These are phyloP conservation scores for Aspergillus puulaauensis DNA, from an alignment of 2,329 filamentous ascomycete genomes.

Conservation along the genomic window DNA sequence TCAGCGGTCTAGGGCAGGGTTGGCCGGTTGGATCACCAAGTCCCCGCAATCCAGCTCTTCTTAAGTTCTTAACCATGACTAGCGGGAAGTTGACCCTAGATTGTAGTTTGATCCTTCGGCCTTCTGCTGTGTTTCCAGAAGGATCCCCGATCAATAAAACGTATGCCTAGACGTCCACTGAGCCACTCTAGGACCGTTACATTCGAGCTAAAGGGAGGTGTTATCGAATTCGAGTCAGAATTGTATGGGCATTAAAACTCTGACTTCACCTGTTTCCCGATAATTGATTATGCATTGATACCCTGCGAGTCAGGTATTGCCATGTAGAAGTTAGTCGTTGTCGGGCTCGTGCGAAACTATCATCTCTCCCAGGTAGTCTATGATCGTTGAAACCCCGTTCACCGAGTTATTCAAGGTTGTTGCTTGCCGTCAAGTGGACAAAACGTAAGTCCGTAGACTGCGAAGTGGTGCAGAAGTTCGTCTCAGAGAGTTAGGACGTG, in stretches of 20 bases:
- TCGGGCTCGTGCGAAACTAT: too few species aligned
- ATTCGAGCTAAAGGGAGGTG: neutral
- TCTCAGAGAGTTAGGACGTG: neutral
- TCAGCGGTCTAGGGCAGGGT: too few species aligned
- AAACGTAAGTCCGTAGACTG: neutral
- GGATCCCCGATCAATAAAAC: neutral
- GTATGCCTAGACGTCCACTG: neutral
- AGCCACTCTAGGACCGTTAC: neutral
- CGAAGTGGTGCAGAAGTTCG: neutral
- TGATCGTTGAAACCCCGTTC: neutral
- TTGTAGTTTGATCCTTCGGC: neutral
- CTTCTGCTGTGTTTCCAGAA: slow-evolving; percentile 6
- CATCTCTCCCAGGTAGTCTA: too few species aligned
- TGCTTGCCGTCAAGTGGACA: neutral
- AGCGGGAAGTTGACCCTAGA: too few species aligned
- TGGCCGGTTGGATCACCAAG: too few species aligned
- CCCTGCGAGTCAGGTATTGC: too few species aligned
- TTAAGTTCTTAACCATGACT: too few species aligned
- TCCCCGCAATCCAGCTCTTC: too few species aligned
- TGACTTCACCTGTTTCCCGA: too few species aligned
- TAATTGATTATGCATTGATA: too few species aligned
- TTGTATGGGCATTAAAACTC: too few species aligned
- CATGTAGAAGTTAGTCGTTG: too few species aligned
- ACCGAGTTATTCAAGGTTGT: neutral
- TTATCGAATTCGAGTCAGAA: neutral